Evolutionary conservation across 371 early-diverging fungal species (phyloP), one percentile per base, ranked within the genome.

Genomic region (Mycotypha africana): DNA sequence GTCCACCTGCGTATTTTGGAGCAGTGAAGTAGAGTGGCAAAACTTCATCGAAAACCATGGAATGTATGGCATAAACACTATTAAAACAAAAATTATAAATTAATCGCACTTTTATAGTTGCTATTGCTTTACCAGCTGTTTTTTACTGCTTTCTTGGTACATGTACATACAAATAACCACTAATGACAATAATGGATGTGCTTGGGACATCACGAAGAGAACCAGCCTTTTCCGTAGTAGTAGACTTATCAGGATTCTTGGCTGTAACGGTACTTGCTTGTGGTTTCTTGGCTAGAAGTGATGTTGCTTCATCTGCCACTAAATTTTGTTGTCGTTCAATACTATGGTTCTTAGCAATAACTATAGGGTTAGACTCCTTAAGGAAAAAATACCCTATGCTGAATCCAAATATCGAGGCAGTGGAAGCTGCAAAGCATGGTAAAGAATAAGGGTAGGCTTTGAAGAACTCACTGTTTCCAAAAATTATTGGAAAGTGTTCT

Each of bases 371-470:
- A 5, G 93, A 88, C 53, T 95, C 95, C 23, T 90, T 73, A 9
- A 93, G 62, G 46, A 67, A 87, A 43, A 88, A 73, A 28, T 69
- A 76, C 0, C 85, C 90, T 15, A 89, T 53, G 0, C 78, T 39
- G 23, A 84, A 78, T 2, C 91, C 92, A 34, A 79, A 47, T 12
- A 84, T 31, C 12, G 82, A 75, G 3, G 89, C 72, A 11, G 71
- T 42, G 3, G 89, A 71, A 10, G 88, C 79, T 4, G 89, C 70
- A 26, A 86, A 58, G 49, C 93, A 95, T 0, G 96, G 96, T 10
- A 95, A 78, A 40, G 90, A 79, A 61, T 93, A 94, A 1, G 94
- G 94, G 47, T 82, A 89, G 1, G 62, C 58, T 17, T 58, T 68
- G 25, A 93, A 78, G 38, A 93, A 73, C 15, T 47, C 43, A 46